These are phyloP conservation scores for Colletotrichum liaoningense DNA, from an alignment of 2,329 filamentous ascomycete species.

Conservation along the genomic window DNA sequence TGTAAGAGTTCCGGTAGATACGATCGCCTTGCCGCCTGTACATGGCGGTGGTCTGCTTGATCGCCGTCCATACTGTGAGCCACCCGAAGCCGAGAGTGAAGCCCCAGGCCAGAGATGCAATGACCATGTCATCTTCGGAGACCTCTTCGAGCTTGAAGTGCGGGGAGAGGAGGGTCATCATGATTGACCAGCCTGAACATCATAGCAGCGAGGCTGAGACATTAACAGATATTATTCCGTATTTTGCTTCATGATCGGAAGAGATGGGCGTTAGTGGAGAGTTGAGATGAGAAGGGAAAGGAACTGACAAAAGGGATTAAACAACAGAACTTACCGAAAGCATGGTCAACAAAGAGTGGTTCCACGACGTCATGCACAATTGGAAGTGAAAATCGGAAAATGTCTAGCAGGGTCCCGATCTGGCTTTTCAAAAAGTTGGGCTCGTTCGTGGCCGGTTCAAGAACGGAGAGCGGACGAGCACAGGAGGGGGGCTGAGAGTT, in stretches of 20 bases:
- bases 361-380: conserved; percentile 15
- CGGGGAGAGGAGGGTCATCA: conserved; percentile 35
- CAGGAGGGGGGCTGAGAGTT: background rate
- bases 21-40: conserved; percentile 46
- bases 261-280: background rate
- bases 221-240: background rate
- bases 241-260: conserved; percentile 3
- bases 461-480: conserved; percentile 12
- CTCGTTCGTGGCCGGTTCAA: background rate
- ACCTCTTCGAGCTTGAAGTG: conserved; percentile 37
- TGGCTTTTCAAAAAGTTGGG: background rate
- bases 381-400: background rate
- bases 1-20: conserved; percentile 52
- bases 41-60: conserved; percentile 48
- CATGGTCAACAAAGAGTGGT: background rate
- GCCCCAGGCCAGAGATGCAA: conserved; percentile 49
- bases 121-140: conserved; percentile 39
- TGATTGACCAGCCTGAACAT: conserved; percentile 28
- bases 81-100: conserved; percentile 55
- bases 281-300: background rate
- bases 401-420: conserved; percentile 8
- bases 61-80: conserved; percentile 50
- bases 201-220: conserved; percentile 19
- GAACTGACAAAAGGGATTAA: background rate
- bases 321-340: conserved; percentile 1